These are phyloP conservation scores for Alternaria infectoria DNA, from an alignment of 2,329 filamentous ascomycete genomes.

Conservation along the genomic window DNA sequence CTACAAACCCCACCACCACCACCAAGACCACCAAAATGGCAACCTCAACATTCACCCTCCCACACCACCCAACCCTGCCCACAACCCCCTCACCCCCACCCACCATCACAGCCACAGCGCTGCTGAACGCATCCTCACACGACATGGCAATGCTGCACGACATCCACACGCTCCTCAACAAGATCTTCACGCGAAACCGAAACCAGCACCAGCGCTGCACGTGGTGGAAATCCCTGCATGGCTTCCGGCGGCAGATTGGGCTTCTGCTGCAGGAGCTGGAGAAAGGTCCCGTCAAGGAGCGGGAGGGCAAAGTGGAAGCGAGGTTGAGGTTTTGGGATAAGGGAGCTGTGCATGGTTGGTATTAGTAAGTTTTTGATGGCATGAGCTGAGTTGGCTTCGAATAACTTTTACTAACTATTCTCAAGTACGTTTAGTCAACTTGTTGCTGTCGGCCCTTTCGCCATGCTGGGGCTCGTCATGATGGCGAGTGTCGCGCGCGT, in stretches of 20 bases:
- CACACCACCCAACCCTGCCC: background rate
- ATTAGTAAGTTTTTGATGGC: constrained; percentile 36
- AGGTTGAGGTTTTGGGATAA: constrained; percentile 50
- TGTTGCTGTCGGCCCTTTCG: constrained; percentile 54
- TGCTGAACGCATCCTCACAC: constrained; percentile 19
- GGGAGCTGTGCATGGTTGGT: constrained; percentile 44
- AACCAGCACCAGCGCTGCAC: constrained; percentile 84
- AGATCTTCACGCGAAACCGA: constrained; percentile 81
- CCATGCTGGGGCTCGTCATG: constrained; percentile 53
- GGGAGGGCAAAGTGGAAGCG: constrained; percentile 32
- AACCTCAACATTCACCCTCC: background rate
- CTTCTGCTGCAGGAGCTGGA: constrained; percentile 56
- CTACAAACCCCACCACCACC: background rate
- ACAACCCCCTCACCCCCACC: background rate
- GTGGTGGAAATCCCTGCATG: constrained; percentile 80
- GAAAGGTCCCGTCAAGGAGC: constrained; percentile 21
- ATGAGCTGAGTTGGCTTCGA: background rate
- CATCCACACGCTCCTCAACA: constrained; percentile 66
- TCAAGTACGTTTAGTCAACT: constrained; percentile 53
- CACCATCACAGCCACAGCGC: background rate
- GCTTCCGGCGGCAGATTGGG: constrained; percentile 70
- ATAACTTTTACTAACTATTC: background rate
- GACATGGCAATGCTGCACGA: constrained; percentile 45
- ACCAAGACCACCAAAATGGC: background rate
- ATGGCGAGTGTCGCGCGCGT: constrained; percentile 51